phyloP scores from a whole-genome alignment of 2,329 filamentous ascomycete genomes.

The Colletotrichum sp. region DNA sequence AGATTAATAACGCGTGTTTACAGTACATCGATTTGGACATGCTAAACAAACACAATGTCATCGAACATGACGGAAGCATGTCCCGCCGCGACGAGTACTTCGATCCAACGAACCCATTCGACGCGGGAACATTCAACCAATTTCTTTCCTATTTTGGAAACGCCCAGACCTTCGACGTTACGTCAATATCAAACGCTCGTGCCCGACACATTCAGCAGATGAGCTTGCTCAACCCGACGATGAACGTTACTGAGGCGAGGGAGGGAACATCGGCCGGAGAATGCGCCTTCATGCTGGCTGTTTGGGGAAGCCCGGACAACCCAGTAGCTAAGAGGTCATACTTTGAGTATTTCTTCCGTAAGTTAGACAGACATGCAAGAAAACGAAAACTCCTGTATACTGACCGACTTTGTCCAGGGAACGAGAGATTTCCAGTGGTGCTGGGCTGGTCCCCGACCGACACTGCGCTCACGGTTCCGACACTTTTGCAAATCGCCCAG shows the following conservation, averaged over 20 bases:
- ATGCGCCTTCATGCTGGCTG: slow-evolving; percentile 51
- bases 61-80: slow-evolving; percentile 55
- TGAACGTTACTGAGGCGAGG: slow-evolving; percentile 44
- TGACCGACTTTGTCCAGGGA: not conserved
- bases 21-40: slow-evolving; percentile 32
- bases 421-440: slow-evolving; percentile 3
- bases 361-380: slow-evolving; percentile 6
- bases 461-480: not conserved
- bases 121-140: slow-evolving; percentile 53
- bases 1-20: not conserved
- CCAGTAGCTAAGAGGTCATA: slow-evolving; percentile 42
- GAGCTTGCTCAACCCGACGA: slow-evolving; percentile 52
- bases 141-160: slow-evolving; percentile 49
- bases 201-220: slow-evolving; percentile 46
- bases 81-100: slow-evolving; percentile 54
- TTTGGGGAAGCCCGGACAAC: slow-evolving; percentile 46
- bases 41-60: slow-evolving; percentile 49
- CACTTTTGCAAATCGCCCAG: not conserved
- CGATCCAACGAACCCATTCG: slow-evolving; percentile 57
- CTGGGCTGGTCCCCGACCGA: slow-evolving; percentile 4
- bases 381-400: not conserved
- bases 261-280: slow-evolving; percentile 54
- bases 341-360: slow-evolving; percentile 52
- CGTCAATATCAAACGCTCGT: slow-evolving; percentile 44
- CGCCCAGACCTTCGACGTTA: slow-evolving; percentile 37